Percentiles rank a stretch among this genome's conserved stretches.
These are phyloP conservation scores for Leptographium radiaticola DNA, from an alignment of 2,329 filamentous ascomycete genomes.

Conservation along the genomic window DNA sequence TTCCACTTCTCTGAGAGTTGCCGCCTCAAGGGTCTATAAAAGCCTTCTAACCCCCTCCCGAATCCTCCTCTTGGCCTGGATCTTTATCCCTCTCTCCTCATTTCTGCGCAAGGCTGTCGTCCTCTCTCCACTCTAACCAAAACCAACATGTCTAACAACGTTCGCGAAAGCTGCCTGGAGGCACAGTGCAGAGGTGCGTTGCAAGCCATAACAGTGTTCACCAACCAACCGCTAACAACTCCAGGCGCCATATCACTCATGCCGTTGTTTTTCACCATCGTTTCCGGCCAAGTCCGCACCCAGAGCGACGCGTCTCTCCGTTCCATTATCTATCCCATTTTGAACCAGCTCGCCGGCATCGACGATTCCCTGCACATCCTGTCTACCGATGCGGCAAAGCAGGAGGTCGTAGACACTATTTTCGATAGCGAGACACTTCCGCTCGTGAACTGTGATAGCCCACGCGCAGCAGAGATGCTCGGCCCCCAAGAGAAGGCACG, in stretches of 20 bases:
- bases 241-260: constrained; percentile 18
- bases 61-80: not conserved
- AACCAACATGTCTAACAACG: not conserved
- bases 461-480: constrained; percentile 17
- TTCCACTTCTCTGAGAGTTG: not conserved
- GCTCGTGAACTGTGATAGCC: constrained; percentile 18
- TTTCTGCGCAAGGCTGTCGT: no score
- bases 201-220: not conserved
- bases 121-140: no score
- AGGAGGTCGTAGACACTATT: constrained; percentile 18
- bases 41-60: not conserved
- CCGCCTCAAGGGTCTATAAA: not conserved
- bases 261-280: constrained; percentile 15
- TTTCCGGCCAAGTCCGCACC: constrained; percentile 16
- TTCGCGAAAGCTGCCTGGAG: not conserved
- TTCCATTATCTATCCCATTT: constrained; percentile 14
- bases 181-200: constrained; percentile 4
- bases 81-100: no score
- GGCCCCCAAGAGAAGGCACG: constrained; percentile 19
- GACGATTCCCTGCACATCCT: constrained; percentile 12
- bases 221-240: not conserved
- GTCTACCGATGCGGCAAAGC: constrained; percentile 10
- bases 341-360: constrained; percentile 13
- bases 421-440: constrained; percentile 20
- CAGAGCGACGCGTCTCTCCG: constrained; percentile 15